Evolutionary conservation across 1,284 basidiomycete genomes (phyloP), one percentile per base, ranked within the genome.

Genomic region (Pholiota adiposa): DNA sequence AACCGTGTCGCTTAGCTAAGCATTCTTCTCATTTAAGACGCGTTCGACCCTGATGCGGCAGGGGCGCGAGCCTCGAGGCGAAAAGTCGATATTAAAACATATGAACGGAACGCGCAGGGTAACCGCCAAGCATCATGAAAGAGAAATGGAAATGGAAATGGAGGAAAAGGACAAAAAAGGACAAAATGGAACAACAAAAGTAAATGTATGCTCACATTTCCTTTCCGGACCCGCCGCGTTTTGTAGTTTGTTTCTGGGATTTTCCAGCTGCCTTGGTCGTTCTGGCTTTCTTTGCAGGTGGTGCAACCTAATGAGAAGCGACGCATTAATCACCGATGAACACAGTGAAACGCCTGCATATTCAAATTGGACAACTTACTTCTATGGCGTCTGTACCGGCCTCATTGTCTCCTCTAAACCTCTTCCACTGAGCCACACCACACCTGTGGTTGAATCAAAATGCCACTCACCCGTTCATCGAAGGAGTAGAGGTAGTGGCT

Each of bases 221-320:
- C n/a, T 31, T 21, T 23, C 38, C 33, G 38, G 21, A 19, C 14
- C 9, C 48, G 14, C 48, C 14, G 8, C 25, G 8, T 14, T 36
- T 52, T 18, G 50, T 59, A 18, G 65, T 59, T 64, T 64, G 67
- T 19, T 65, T 55, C 12, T 65, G n/a, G 31, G 65, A 67, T 54
- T 67, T 66, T 53, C 59, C 58, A 11, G 58, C 34, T 31, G 64
- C 58, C 52, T 68, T 69, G 6, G 40, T 65, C 1, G 69, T 70
- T 69, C 65, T 79, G 4, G 75, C 60, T 65, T 76, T 82, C 67
- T 81, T 82, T 38, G 40, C 70, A 65, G 40, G 69, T 51, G 59
- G 34, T 49, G 5, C n/a, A 57, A 55, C 65, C 65, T 36, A 14
- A 14, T 29, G 23, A 7, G 4, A 31, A 31, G 12, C 3, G 12